A percentile compares a stretch with the other conserved stretches of the same genome.
phyloP scores from a whole-genome alignment of 441 rosid genomes.

The Arabidopsis hybrid region DNA sequence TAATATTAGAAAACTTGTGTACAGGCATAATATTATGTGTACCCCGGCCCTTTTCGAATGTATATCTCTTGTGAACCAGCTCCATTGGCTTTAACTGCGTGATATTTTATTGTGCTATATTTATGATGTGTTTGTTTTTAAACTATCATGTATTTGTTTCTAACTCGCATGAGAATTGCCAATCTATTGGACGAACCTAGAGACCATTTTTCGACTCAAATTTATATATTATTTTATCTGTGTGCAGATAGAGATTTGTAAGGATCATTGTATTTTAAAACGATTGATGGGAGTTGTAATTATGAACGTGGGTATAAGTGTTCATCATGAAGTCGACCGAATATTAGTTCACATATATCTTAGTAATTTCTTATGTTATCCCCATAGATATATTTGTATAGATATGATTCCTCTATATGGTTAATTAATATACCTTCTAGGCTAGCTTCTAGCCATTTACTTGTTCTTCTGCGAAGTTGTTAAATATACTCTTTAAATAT shows the following conservation, averaged over 20 bases:
- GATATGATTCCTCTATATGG: conserved; percentile 27
- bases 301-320: conserved; percentile 42
- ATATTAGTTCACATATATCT: conserved; percentile 17
- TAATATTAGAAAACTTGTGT: background rate
- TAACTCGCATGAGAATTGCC: background rate
- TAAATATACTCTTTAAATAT: background rate
- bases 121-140: too few relatives aligned
- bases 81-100: conserved; percentile 13
- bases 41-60: conserved; percentile 6
- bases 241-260: background rate
- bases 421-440: conserved; percentile 4
- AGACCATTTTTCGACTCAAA: background rate
- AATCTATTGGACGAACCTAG: background rate
- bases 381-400: background rate
- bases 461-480: conserved; percentile 14
- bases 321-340: conserved; percentile 42
- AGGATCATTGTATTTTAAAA: background rate
- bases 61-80: conserved; percentile 17
- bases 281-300: conserved; percentile 16
- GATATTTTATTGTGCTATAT: background rate
- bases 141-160: background rate
- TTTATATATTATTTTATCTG: background rate
- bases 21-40: background rate
- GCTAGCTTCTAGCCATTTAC: conserved; percentile 2
- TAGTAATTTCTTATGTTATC: conserved; percentile 28